Conservation (phyloP, 306 rosid genomes). For the Castanopsis chinensis region DNA sequence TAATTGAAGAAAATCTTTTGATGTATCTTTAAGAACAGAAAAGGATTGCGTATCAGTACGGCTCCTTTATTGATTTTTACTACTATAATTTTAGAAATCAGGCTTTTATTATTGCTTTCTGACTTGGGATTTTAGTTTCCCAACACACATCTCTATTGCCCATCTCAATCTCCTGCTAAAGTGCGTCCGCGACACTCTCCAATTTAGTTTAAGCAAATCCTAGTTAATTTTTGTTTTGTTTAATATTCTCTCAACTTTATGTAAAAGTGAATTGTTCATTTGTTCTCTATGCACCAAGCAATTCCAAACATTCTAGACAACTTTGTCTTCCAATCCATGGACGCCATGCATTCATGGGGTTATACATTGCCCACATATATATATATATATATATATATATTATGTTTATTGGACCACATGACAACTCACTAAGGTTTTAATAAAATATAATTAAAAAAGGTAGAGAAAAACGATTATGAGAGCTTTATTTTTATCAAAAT, state of each 20-base stretch:
- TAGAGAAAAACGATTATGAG: too few relatives aligned
- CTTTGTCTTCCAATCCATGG: not conserved
- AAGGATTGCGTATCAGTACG: slow-evolving; percentile 55
- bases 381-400: not conserved
- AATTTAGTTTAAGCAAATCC: not conserved
- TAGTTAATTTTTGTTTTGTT: not conserved
- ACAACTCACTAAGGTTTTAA: too few relatives aligned
- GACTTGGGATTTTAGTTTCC: slow-evolving; percentile 84
- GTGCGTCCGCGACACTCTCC: slow-evolving; percentile 26
- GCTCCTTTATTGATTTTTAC: slow-evolving; percentile 10
- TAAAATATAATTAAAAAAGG: too few relatives aligned
- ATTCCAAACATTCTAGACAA: not conserved
- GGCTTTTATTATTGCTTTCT: slow-evolving; percentile 60
- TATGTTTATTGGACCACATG: too few relatives aligned
- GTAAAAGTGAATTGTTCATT: not conserved
- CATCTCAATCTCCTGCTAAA: slow-evolving; percentile 26
- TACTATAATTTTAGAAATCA: slow-evolving; percentile 11
- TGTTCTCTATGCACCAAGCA: not conserved
- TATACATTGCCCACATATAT: too few relatives aligned
- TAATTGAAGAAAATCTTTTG: slow-evolving; percentile 41
- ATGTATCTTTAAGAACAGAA: slow-evolving; percentile 55
- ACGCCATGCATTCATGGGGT: not conserved
- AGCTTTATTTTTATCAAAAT: too few relatives aligned
- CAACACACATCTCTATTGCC: slow-evolving; percentile 49
- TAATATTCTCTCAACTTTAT: not conserved